Conservation (phyloP, 305 asterid genomes). For the Ajuga reptans region DNA sequence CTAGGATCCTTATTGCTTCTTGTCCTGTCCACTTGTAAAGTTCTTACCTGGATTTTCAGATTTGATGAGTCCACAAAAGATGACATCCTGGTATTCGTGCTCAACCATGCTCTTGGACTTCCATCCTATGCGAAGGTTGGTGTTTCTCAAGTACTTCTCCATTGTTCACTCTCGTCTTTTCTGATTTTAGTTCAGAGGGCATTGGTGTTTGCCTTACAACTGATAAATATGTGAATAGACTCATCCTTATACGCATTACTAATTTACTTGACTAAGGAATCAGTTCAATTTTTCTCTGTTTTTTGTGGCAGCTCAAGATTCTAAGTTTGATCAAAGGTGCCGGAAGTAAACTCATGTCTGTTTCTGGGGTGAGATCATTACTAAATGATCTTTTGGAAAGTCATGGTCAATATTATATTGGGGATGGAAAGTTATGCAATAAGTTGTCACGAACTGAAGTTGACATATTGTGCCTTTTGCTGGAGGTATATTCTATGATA, state of each 20-base stretch:
- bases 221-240: not conserved
- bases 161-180: slow-evolving; percentile 13
- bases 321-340: slow-evolving; percentile 56
- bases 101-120: slow-evolving; percentile 46
- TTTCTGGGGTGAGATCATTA: slow-evolving; percentile 45
- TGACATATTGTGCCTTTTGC: slow-evolving; percentile 56
- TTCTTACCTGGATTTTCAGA: slow-evolving; percentile 39
- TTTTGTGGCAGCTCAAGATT: slow-evolving; percentile 58
- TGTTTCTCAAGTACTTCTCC: slow-evolving; percentile 15
- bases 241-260: not conserved
- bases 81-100: slow-evolving; percentile 49
- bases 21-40: not conserved
- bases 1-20: not conserved
- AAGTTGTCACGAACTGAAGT: slow-evolving; percentile 58
- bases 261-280: slow-evolving; percentile 2
- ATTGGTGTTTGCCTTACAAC: not conserved
- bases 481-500: slow-evolving; percentile 50
- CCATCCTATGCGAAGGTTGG: slow-evolving; percentile 73
- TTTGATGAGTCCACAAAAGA: slow-evolving; percentile 57
- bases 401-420: slow-evolving; percentile 37
- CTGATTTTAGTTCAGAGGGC: not conserved
- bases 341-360: slow-evolving; percentile 49
- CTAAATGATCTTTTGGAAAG: slow-evolving; percentile 53
- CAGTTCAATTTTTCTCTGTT: not conserved
- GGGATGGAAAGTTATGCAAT: slow-evolving; percentile 26